Percentiles rank a stretch among this genome's conserved stretches.
Conservation (phyloP, 148 eudicot species). For the Hydrangea macrophylla region DNA sequence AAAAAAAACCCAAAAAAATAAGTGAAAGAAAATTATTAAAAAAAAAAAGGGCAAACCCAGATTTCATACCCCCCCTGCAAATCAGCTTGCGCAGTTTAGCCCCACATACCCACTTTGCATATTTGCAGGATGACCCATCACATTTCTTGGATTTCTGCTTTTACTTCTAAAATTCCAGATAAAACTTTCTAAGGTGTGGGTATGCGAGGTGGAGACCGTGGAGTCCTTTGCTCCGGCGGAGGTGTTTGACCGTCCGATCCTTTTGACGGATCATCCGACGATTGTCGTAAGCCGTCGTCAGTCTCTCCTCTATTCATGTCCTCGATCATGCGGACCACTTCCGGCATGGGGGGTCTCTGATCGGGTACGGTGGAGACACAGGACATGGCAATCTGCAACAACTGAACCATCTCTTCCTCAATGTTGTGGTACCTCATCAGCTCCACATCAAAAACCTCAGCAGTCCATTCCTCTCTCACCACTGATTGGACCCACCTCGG, state of each 20-base stretch:
- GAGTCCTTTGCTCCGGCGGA: slow-evolving; percentile 56
- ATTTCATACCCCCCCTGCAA: not conserved
- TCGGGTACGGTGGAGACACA: slow-evolving; percentile 86
- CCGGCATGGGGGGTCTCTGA: slow-evolving; percentile 80
- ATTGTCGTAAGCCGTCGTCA: slow-evolving; percentile 72
- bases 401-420: slow-evolving; percentile 98
- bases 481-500: slow-evolving; percentile 99
- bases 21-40: not conserved
- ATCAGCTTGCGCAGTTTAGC: slow-evolving; percentile 2
- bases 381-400: slow-evolving; percentile 89
- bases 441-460: slow-evolving; percentile 97
- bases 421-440: slow-evolving; percentile 85
- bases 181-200: slow-evolving; percentile 48
- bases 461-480: slow-evolving; percentile 97
- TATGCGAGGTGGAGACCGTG: slow-evolving; percentile 66
- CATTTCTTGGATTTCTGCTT: not conserved
- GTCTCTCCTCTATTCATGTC: slow-evolving; percentile 68
- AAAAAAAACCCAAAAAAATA: not conserved
- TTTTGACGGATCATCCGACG: slow-evolving; percentile 86
- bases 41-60: not conserved
- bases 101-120: slow-evolving; percentile 5
- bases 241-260: slow-evolving; percentile 88
- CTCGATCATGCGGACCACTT: slow-evolving; percentile 88
- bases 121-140: not conserved
- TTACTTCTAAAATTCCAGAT: not conserved